These are phyloP conservation scores for Diplogelasinospora grovesii DNA, from an alignment of 495 filamentous ascomycete species.

Conservation along the genomic window DNA sequence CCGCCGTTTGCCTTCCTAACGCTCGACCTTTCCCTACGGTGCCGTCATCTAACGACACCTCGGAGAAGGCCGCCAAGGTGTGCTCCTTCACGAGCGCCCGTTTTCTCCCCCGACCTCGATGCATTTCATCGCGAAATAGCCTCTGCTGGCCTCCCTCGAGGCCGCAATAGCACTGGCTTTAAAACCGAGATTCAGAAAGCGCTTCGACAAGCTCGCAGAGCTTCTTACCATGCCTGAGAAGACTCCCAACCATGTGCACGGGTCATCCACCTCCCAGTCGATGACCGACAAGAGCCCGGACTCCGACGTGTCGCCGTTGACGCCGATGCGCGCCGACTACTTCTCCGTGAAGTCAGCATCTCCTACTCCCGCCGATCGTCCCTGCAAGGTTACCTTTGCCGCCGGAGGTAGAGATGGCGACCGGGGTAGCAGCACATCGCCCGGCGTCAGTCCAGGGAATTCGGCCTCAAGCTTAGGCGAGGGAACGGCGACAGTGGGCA, in stretches of 20 bases:
- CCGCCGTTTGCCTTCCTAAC: too few species aligned
- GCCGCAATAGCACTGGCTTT: slow-evolving; percentile 33
- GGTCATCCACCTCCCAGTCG: slow-evolving; percentile 14
- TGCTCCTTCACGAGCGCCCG: slow-evolving; percentile 1
- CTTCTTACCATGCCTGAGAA: slow-evolving; percentile 25
- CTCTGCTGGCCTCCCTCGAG: slow-evolving; percentile 43
- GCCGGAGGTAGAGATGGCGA: slow-evolving; percentile 17
- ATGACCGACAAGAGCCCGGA: slow-evolving; percentile 29
- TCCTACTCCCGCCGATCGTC: not conserved
- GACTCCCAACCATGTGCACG: slow-evolving; percentile 23
- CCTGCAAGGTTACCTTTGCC: not conserved
- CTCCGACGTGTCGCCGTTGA: slow-evolving; percentile 34
- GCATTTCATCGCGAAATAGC: slow-evolving; percentile 33
- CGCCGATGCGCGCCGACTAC: slow-evolving; percentile 29
- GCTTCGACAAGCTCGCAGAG: not conserved
- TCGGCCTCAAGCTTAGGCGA: slow-evolving; percentile 15
- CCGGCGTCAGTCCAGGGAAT: slow-evolving; percentile 17
- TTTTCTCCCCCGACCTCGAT: slow-evolving; percentile 23
- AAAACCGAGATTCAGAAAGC: not conserved
- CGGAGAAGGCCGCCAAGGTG: too few species aligned
- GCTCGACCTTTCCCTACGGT: too few species aligned
- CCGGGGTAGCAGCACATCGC: slow-evolving; percentile 13
- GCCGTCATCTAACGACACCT: too few species aligned
- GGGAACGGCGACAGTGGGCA: slow-evolving; percentile 3
- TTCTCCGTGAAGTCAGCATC: slow-evolving; percentile 18